phyloP scores from a whole-genome alignment of 805 yeast genomes.

The Millerozyma miso region DNA sequence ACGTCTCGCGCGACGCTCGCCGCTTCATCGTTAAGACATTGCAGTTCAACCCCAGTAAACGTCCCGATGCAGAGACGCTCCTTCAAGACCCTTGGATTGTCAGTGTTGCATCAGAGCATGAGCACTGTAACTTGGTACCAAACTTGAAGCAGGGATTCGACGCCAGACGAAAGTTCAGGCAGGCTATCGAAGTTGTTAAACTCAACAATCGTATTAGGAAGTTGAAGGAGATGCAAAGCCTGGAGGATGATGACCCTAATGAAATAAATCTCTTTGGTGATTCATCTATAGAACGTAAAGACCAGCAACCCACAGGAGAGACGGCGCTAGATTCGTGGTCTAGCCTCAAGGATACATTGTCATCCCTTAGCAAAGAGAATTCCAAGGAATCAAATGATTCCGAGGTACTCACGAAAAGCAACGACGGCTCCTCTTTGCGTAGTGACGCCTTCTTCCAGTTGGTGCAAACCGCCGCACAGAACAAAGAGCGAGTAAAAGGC shows the following conservation, averaged over 20 bases:
- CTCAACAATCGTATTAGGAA: slow-evolving; percentile 75
- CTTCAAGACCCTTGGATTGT: slow-evolving; percentile 70
- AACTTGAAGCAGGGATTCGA: slow-evolving; percentile 74
- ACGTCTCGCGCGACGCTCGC: slow-evolving; percentile 76
- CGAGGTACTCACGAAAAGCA: not conserved
- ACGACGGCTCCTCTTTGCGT: slow-evolving; percentile 36
- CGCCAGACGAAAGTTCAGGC: slow-evolving; percentile 78
- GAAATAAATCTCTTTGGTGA: slow-evolving; percentile 44
- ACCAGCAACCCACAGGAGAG: slow-evolving; percentile 5
- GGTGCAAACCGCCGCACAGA: slow-evolving; percentile 62
- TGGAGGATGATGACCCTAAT: slow-evolving; percentile 50
- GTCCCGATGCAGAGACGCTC: slow-evolving; percentile 67
- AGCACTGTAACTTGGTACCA: slow-evolving; percentile 70
- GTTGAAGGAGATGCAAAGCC: slow-evolving; percentile 58
- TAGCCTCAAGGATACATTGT: slow-evolving; percentile 21
- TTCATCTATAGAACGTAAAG: slow-evolving; percentile 14
- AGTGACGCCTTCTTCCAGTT: slow-evolving; percentile 64
- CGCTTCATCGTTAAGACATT: slow-evolving; percentile 69
- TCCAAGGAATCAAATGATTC: slow-evolving; percentile 7
- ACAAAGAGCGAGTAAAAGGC: slow-evolving; percentile 43
- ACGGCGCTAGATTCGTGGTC: slow-evolving; percentile 25
- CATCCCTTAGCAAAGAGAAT: slow-evolving; percentile 12
- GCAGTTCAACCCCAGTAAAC: slow-evolving; percentile 57
- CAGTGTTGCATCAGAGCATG: slow-evolving; percentile 43
- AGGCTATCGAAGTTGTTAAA: slow-evolving; percentile 80